Evolutionary conservation across 129 eudicot genomes (phyloP), one percentile per base, ranked within the genome.

Genomic region (Flaveria brownii): DNA sequence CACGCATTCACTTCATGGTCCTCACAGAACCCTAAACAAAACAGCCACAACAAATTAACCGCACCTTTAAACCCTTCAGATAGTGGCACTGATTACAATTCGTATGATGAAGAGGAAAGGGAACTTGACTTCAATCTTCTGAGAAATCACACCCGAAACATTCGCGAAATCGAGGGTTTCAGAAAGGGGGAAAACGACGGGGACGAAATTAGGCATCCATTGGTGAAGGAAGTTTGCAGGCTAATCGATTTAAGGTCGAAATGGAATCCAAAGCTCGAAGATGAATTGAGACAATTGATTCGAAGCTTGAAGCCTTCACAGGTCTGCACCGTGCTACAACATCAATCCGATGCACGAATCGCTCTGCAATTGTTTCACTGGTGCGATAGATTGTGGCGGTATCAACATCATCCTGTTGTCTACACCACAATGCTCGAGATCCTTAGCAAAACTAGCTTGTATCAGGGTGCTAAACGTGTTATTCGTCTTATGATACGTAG

Each of bases 331-430:
- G 97, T 93, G 22, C 72, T 93, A 25, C 74, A 66, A 23, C 72
- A 81, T 22, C 92, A 77, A 68, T 28, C 82, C 2, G 98, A 93
- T 80, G 91, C 92, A 22, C 74, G 98, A 72, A 65, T 85, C n/a
- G 97, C 98, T 4, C 76, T 93, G 77, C 82, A 90, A 3, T 84
- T 93, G 85, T 93, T 93, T 47, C 79, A 85, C 26, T 93, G 98
- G 98, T 92, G 96, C 2, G 89, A 93, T 41, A 28, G 91, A 68
- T 92, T 88, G 52, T 93, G 97, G 97, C 82, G 98, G 72, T 93
- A 93, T 41, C 85, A 84, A 15, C 98, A 93, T 18, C 82, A 93
- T 41, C 86, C 87, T 0, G 14, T 88, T 9, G 93, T 93, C 61
- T 93, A 93, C 52, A 85, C 69, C 62, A 79, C 84, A 25, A 90